Evolutionary conservation across 129 eudicot species (phyloP).

Genomic region (Flaveria bidentis): DNA sequence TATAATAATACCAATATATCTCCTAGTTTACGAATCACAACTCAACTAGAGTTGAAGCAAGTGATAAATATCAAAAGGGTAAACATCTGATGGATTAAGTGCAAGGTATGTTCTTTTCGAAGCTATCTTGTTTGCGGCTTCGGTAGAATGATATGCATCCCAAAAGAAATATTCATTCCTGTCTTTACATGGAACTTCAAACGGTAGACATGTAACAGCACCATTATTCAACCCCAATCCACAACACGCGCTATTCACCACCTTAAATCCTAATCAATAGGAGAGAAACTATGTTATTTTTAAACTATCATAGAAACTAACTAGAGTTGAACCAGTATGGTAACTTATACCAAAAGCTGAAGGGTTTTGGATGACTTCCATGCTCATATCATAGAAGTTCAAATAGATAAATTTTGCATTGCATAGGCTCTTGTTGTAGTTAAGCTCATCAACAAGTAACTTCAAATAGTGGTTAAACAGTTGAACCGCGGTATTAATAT

Average conservation of each 20-base stretch:
- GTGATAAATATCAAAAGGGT: slow-evolving; percentile 38
- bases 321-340: not conserved
- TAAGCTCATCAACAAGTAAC: slow-evolving; percentile 42
- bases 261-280: slow-evolving; percentile 29
- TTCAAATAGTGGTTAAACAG: slow-evolving; percentile 42
- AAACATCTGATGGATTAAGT: slow-evolving; percentile 20
- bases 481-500: slow-evolving; percentile 31
- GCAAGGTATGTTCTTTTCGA: slow-evolving; percentile 30
- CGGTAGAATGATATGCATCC: slow-evolving; percentile 50
- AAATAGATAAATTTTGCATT: slow-evolving; percentile 48
- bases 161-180: slow-evolving; percentile 40
- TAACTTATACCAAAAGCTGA: slow-evolving; percentile 30
- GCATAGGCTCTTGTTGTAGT: slow-evolving; percentile 22
- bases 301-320: not conserved
- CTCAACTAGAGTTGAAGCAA: slow-evolving; percentile 27
- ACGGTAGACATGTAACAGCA: slow-evolving; percentile 39
- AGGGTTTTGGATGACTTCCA: slow-evolving; percentile 33
- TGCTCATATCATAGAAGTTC: slow-evolving; percentile 42
- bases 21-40: not conserved
- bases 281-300: not conserved
- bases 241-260: slow-evolving; percentile 35
- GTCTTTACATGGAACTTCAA: slow-evolving; percentile 38
- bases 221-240: slow-evolving; percentile 45
- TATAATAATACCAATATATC: not conserved
- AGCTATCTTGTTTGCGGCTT: slow-evolving; percentile 39